These are phyloP conservation scores for Mucuna pruriens DNA, from an alignment of 306 rosid genomes.

Conservation along the genomic window DNA sequence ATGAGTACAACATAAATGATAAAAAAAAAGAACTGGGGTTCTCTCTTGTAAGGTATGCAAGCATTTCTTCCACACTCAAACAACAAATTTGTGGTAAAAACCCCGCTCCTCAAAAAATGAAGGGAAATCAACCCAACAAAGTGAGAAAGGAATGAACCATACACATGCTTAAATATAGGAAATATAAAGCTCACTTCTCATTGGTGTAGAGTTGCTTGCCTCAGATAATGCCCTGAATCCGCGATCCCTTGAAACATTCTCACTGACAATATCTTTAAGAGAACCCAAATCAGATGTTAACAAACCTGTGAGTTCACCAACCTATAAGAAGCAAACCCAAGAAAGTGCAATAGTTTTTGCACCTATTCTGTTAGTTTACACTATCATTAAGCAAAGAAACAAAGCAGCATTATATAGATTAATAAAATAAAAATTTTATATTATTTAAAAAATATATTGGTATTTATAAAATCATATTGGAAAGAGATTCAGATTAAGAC, in stretches of 20 bases:
- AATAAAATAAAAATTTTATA: neutral
- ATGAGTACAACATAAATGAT: conserved; percentile 8
- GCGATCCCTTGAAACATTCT: conserved; percentile 92
- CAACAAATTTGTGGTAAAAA: conserved; percentile 14
- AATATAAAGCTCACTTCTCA: conserved; percentile 93
- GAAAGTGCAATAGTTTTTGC: conserved; percentile 35
- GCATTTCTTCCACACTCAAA: conserved; percentile 7
- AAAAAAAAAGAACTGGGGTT: neutral
- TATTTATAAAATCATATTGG: neutral
- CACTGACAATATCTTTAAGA: conserved; percentile 75
- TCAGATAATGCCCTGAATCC: conserved; percentile 97
- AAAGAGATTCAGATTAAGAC: neutral
- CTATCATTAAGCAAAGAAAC: conserved; percentile 9
- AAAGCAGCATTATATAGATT: conserved; percentile 1
- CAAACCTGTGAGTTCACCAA: conserved; percentile 93
- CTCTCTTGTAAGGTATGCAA: conserved; percentile 2
- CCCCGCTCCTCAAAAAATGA: conserved; percentile 33
- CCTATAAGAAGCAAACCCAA: conserved; percentile 59
- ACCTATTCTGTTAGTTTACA: conserved; percentile 6
- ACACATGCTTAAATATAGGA: conserved; percentile 62
- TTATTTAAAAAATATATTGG: neutral
- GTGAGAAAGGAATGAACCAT: conserved; percentile 43
- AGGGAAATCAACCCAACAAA: conserved; percentile 30
- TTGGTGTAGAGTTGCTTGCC: conserved; percentile 98
- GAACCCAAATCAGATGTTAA: conserved; percentile 93